Percentiles rank a stretch among this genome's conserved stretches.
phyloP scores from a whole-genome alignment of 257 asterid species.

The Agastache rugosa region DNA sequence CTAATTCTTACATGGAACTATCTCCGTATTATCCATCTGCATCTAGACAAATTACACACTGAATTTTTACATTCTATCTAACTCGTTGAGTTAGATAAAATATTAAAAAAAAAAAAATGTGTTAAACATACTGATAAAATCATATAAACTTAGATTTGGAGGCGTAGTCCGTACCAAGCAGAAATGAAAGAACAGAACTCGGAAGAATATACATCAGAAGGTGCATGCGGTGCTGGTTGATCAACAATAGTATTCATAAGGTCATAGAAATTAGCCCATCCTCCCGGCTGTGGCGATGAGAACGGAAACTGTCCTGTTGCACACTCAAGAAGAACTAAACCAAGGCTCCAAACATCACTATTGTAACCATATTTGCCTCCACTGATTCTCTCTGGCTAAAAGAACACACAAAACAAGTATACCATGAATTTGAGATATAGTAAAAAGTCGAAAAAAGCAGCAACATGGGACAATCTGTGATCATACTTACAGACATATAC shows the following conservation, averaged over 20 bases:
- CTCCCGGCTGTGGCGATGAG: constrained; percentile 81
- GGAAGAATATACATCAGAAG: constrained; percentile 76
- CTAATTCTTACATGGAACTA: no score
- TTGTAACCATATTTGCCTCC: constrained; percentile 80
- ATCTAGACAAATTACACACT: no score
- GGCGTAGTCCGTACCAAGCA: constrained; percentile 64
- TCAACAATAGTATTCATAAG: constrained; percentile 88
- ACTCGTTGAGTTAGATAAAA: no score
- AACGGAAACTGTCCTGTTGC: constrained; percentile 89
- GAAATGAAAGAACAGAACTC: constrained; percentile 90
- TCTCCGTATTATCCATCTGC: no score
- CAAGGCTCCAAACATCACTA: constrained; percentile 97
- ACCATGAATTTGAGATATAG: background rate
- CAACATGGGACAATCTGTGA: background rate
- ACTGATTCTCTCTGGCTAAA: constrained; percentile 89
- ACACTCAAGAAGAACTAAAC: constrained; percentile 90
- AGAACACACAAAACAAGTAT: constrained; percentile 5
- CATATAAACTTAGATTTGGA: constrained; percentile 8
- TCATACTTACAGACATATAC: constrained; percentile 94
- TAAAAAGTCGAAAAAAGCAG: background rate
- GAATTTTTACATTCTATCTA: no score
- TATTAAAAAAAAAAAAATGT: no score
- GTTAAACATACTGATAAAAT: background rate
- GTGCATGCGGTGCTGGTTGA: constrained; percentile 81
- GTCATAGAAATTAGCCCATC: constrained; percentile 85